A percentile compares a stretch with the other conserved stretches of the same genome.
Conservation (phyloP, 2,329 filamentous ascomycete genomes). For the Nothophaeocryptopus gaeumannii region DNA sequence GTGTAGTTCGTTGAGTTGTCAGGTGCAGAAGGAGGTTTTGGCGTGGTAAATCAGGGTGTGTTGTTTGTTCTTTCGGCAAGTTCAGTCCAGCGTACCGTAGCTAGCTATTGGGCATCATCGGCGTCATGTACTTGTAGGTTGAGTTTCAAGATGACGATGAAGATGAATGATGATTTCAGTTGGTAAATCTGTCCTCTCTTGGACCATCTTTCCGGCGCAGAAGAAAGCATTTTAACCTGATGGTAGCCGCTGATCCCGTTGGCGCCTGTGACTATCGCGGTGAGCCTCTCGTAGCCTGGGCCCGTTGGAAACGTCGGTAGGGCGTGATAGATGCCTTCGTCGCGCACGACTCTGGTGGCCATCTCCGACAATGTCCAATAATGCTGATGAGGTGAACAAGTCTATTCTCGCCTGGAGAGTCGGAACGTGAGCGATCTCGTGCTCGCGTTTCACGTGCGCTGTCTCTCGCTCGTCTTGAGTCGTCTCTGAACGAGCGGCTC, state of each 20-base stretch:
- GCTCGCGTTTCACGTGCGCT: too few relatives aligned
- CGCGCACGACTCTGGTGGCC: conserved; percentile 7
- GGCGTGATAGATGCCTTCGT: conserved; percentile 46
- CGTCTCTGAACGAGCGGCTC: too few relatives aligned
- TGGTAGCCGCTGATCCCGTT: conserved; percentile 53
- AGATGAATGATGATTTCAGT: too few relatives aligned
- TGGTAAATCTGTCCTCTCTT: conserved; percentile 32
- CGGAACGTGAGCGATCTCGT: too few relatives aligned
- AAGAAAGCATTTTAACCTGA: conserved; percentile 47
- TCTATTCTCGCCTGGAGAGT: too few relatives aligned
- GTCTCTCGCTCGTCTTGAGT: too few relatives aligned
- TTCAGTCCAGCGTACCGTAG: too few relatives aligned
- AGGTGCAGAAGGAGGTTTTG: conserved; percentile 15
- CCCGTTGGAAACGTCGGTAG: conserved; percentile 40
- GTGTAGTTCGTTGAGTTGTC: conserved; percentile 16
- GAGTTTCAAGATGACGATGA: too few relatives aligned
- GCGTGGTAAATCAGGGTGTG: conserved; percentile 8
- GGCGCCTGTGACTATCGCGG: conserved; percentile 51
- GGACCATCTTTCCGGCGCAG: conserved; percentile 46
- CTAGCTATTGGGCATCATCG: too few relatives aligned
- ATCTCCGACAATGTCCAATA: not conserved
- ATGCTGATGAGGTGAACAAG: too few relatives aligned
- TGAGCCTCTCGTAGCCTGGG: conserved; percentile 40
- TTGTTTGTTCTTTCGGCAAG: too few relatives aligned
- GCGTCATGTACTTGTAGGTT: too few relatives aligned